A percentile compares a stretch with the other conserved stretches of the same genome.
Conservation (phyloP, 2,329 filamentous ascomycete species). For the Colletotrichum caudatum region DNA sequence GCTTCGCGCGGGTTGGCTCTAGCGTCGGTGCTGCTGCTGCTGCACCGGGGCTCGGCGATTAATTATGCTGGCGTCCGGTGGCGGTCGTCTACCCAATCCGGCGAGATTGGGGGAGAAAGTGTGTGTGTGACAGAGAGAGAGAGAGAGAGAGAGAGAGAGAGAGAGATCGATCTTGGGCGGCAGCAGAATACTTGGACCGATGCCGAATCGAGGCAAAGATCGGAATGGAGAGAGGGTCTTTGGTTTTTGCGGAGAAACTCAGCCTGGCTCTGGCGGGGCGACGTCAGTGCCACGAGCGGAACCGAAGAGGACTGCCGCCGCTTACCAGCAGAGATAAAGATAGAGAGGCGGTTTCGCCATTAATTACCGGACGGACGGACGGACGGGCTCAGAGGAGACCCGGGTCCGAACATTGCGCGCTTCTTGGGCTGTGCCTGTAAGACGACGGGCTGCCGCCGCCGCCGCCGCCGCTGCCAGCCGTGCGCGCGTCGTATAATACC, state of each 20-base stretch:
- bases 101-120: background rate
- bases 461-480: background rate
- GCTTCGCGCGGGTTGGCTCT: constrained; percentile 15
- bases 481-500: background rate
- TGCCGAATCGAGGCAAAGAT: constrained; percentile 13
- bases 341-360: no score
- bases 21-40: constrained; percentile 7
- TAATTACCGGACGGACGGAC: no score
- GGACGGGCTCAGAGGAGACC: background rate
- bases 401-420: constrained; percentile 25
- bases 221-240: background rate
- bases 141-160: background rate
- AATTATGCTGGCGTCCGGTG: background rate
- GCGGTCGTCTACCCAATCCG: constrained; percentile 11
- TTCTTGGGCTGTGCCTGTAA: background rate
- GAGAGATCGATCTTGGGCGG: background rate
- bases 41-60: background rate
- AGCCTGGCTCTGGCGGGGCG: constrained; percentile 6
- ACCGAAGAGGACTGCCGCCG: background rate
- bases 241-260: background rate
- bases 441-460: background rate
- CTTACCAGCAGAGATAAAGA: constrained; percentile 6
- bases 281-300: constrained; percentile 8
- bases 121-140: background rate
- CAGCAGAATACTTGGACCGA: constrained; percentile 5